These are phyloP conservation scores for Lactifluus pinguis DNA, from an alignment of 768 basidiomycete genomes.

Conservation along the genomic window DNA sequence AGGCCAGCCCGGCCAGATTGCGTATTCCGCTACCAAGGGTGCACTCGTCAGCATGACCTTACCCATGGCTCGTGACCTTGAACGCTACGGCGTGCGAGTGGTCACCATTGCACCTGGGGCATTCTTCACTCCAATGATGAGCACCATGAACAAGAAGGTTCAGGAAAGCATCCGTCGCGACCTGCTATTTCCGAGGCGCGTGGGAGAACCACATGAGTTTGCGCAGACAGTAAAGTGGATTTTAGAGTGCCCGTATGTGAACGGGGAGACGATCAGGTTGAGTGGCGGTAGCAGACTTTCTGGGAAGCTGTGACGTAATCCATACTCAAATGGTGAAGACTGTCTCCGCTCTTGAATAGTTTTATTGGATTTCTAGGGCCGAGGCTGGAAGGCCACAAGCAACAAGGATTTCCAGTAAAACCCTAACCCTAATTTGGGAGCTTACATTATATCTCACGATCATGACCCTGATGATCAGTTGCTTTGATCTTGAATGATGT, in stretches of 20 bases:
- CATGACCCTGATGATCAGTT: not conserved
- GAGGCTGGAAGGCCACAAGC: no score
- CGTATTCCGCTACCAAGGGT: slow-evolving; percentile 50
- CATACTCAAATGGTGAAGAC: no score
- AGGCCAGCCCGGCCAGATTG: slow-evolving; percentile 48
- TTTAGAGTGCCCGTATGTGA: slow-evolving; percentile 28
- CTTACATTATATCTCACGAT: not conserved
- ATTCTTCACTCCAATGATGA: slow-evolving; percentile 37
- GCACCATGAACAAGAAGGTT: slow-evolving; percentile 23
- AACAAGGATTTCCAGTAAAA: no score
- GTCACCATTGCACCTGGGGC: slow-evolving; percentile 48
- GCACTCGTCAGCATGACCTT: slow-evolving; percentile 49
- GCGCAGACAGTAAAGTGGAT: slow-evolving; percentile 25
- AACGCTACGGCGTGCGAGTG: slow-evolving; percentile 43
- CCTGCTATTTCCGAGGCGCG: slow-evolving; percentile 30
- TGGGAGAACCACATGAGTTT: slow-evolving; percentile 27
- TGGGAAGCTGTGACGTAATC: slow-evolving; percentile 12
- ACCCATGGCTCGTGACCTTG: slow-evolving; percentile 52
- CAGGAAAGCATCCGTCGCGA: slow-evolving; percentile 16
- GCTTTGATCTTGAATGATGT: slow-evolving; percentile 20
- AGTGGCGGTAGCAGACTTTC: slow-evolving; percentile 23
- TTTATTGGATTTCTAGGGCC: no score
- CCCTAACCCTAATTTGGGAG: slow-evolving; percentile 5
- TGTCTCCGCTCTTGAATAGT: no score
- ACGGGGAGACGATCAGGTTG: slow-evolving; percentile 25